Conservation (phyloP, 176 grass and related monocot genomes). For the Ensete glaucum region DNA sequence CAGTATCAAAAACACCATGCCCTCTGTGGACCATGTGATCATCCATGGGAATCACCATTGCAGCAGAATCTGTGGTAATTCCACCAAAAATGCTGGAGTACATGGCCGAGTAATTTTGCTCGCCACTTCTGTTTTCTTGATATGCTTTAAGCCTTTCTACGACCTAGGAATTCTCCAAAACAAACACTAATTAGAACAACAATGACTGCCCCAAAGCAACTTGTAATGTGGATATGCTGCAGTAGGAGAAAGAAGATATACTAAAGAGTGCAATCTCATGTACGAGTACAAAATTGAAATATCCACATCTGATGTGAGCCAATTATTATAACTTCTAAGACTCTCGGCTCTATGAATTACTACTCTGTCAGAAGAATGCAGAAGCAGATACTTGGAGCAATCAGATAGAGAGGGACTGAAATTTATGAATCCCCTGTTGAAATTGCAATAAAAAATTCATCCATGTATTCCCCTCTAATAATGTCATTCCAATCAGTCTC, state of each 20-base stretch:
- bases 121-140: slow-evolving; percentile 7
- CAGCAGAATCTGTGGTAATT: slow-evolving; percentile 58
- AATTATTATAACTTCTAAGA: too few relatives aligned
- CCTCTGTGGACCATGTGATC: slow-evolving; percentile 93
- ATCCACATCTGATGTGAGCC: too few relatives aligned
- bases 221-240: not conserved
- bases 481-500: not conserved
- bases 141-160: slow-evolving; percentile 47
- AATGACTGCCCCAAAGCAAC: not conserved
- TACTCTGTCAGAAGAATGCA: too few relatives aligned
- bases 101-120: slow-evolving; percentile 46
- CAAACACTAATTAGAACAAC: not conserved
- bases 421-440: not conserved
- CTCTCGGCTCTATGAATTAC: too few relatives aligned
- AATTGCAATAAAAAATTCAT: not conserved
- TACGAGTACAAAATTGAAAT: too few relatives aligned
- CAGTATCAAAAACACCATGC: slow-evolving; percentile 94
- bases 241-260: not conserved
- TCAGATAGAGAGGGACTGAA: too few relatives aligned
- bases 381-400: too few relatives aligned
- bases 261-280: not conserved
- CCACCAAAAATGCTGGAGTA: slow-evolving; percentile 72
- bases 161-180: slow-evolving; percentile 17
- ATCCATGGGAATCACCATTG: slow-evolving; percentile 65
- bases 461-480: not conserved